Base-by-base conservation (phyloP, 179 eudicot genomes). In the Silene noctiflora region DNA sequence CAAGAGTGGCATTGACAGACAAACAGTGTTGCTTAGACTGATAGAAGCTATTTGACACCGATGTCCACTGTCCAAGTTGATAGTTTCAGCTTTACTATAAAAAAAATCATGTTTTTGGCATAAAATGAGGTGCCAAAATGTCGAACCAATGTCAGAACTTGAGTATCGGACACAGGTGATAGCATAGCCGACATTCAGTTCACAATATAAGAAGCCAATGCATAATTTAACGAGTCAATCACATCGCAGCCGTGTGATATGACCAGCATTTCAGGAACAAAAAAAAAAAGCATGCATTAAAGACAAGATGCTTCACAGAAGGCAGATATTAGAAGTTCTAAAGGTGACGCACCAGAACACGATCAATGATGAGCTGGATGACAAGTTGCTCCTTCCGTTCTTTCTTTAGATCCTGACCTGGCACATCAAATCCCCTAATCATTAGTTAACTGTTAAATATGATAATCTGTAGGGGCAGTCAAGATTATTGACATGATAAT, bases 301-400 rank as follows among this genome's bases (percentile, higher is more conserved):
- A 19, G 60, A 71, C 2, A 42, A 78, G 24, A 51, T 10, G n/a
- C 39, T 27, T 17, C 31, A 63, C 60, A 17, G 42, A 35, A 63
- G 33, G 51, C n/a, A 62, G 25, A 69, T 51, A 20, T 22, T 48
- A 35, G 31, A 55, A 51, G 73, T 55, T 68, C 66, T 58, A 33
- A 35, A 63, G 69, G 48, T 39, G 55, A 48, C 89, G 83, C 82
- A 95, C 99, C 97, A 95, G 60, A 72, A 95, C 88, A 68, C 88
- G 90, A 51, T 93, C 89, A 62, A 90, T 58, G 73, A 93, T 81
- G 70, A 95, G 97, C 86, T 93, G 93, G 80, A 95, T 81, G 62
- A 93, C 84, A 72, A 95, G 95, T 76, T 89, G 91, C 88, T 93
- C 99, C 84, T 89, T 63, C 63, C 83, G 91, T 75, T 95, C 97